Base-by-base conservation (phyloP, 805 yeast genomes). In the Candida quercuum region DNA sequence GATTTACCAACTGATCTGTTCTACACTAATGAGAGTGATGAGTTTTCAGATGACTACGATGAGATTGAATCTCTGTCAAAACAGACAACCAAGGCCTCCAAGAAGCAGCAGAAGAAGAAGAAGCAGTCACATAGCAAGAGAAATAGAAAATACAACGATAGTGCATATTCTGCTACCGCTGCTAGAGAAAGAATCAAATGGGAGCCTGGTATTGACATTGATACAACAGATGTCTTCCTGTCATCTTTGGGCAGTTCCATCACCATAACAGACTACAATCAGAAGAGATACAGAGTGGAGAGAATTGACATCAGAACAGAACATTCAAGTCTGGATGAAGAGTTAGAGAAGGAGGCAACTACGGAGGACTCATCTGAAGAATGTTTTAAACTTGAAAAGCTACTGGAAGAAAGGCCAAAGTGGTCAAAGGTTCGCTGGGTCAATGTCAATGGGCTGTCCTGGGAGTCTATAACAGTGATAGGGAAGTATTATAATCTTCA, bases 151-250 rank as follows among this genome's bases (percentile, higher is more conserved):
- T 68, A 67, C 41, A 43, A 46, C 4, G 69, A 66, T 6, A 54
- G 68, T n/a, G 56, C 60, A 10, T 54, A 57, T 19, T 65, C 67
- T 15, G 46, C 61, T 5, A 52, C 57, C 1, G 58, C 58, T 8
- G 60, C 59, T 3, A 59, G 67, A 28, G 63, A 59, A 35, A 49
- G 71, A 33, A 66, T 74, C 5, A 75, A 71, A 18, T 72, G 76
- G 73, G 83, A 76, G 47, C 82, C 83, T 0, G 83, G 83, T 15
- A 65, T 76, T 20, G 72, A 76, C 47, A 61, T 73, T 24, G 53
- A 64, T 8, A 70, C 71, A 1, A 76, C 79, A 1, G 67, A 61
- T 17, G 78, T 77, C 5, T 63, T 71, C 8, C 51, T 75, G n/a
- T 64, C 66, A 12, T 62, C 76, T 1, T 63, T 71, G 3, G 81